A percentile compares a stretch with the other conserved stretches of the same genome.
Evolutionary conservation across 257 asterid genomes (phyloP).

Genomic region (Solanum bulbocastanum): DNA sequence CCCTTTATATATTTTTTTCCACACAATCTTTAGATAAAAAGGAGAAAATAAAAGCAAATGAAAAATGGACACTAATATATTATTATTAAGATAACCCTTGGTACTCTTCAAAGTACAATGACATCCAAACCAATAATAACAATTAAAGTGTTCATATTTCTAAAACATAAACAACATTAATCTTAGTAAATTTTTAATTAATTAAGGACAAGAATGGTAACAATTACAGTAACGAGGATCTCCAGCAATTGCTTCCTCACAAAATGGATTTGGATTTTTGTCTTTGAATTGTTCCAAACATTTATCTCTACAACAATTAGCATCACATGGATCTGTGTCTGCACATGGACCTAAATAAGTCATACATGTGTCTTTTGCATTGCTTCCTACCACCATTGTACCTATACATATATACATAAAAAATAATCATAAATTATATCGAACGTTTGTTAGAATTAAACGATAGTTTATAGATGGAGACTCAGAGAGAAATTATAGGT

Average conservation of each 20-base stretch:
- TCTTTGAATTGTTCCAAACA: neutral
- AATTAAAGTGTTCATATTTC: neutral
- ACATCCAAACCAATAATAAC: neutral
- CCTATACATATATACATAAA: neutral
- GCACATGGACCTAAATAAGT: neutral
- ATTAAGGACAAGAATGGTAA: neutral
- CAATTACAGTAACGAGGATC: neutral
- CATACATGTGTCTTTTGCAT: neutral
- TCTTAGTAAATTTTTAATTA: neutral
- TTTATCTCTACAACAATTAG: neutral
- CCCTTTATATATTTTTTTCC: too few species aligned
- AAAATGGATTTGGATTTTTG: neutral
- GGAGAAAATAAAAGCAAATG: neutral
- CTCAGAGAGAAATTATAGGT: neutral
- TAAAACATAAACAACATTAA: neutral
- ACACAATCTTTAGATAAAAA: too few species aligned
- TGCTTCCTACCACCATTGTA: neutral
- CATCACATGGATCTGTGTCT: neutral
- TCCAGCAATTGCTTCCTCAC: neutral
- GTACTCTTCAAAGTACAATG: too few species aligned
- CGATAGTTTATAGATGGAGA: too few species aligned
- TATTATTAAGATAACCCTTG: neutral
- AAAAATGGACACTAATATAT: neutral
- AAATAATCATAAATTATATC: neutral
- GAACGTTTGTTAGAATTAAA: neutral